A percentile compares a stretch with the other conserved stretches of the same genome.
phyloP scores from a whole-genome alignment of 2,329 filamentous ascomycete genomes.

The Colletotrichum cuscutae region DNA sequence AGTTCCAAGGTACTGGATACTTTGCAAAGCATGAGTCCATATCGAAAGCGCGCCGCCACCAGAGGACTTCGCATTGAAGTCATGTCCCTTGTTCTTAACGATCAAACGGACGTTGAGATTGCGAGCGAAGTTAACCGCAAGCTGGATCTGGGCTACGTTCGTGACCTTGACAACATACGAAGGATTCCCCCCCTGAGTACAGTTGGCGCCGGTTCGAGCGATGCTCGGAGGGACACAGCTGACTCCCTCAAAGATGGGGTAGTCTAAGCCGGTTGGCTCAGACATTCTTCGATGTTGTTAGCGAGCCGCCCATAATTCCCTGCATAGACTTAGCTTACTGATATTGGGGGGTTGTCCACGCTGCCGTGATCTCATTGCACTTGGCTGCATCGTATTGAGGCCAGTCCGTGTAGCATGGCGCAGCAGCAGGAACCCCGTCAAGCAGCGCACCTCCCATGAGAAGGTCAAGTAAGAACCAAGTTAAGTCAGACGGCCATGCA shows the following conservation, averaged over 20 bases:
- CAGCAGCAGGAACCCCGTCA: slow-evolving; percentile 41
- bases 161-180: slow-evolving; percentile 41
- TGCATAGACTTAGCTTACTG: slow-evolving; percentile 58
- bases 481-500: slow-evolving; percentile 9
- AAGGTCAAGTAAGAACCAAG: slow-evolving; percentile 16
- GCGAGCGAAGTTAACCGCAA: slow-evolving; percentile 33
- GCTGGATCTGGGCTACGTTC: slow-evolving; percentile 32
- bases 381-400: slow-evolving; percentile 47
- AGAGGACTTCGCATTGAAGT: slow-evolving; percentile 19
- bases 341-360: slow-evolving; percentile 37
- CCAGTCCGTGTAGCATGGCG: slow-evolving; percentile 48
- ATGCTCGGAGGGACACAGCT: slow-evolving; percentile 39
- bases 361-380: slow-evolving; percentile 44
- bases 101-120: slow-evolving; percentile 50
- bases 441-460: slow-evolving; percentile 18
- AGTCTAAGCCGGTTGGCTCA: slow-evolving; percentile 62
- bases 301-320: slow-evolving; percentile 42
- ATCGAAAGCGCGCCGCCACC: slow-evolving; percentile 9
- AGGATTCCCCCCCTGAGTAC: slow-evolving; percentile 38
- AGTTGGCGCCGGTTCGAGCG: slow-evolving; percentile 19
- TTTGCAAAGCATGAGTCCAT: slow-evolving; percentile 13
- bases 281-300: background rate
- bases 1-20: background rate
- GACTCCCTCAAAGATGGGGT: slow-evolving; percentile 60
- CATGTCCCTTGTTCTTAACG: slow-evolving; percentile 41